phyloP scores from a whole-genome alignment of 2,329 filamentous ascomycete species.

The Hortaea werneckii region DNA sequence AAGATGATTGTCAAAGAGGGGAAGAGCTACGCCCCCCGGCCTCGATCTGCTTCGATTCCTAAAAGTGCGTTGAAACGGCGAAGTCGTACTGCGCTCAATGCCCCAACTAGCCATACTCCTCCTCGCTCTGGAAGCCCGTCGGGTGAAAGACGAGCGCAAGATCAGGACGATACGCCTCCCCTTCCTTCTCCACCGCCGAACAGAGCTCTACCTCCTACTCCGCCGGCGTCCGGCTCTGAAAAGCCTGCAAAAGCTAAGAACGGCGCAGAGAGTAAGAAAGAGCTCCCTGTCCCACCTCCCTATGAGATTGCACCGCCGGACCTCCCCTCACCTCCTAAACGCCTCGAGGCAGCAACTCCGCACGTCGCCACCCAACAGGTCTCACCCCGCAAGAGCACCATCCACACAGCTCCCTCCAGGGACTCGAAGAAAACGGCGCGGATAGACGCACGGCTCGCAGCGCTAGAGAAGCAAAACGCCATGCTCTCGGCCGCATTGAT shows the following conservation, averaged over 20 bases:
- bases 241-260: conserved; percentile 9
- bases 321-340: conserved; percentile 7
- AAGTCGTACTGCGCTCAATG: conserved; percentile 8
- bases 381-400: conserved; percentile 2
- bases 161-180: conserved; percentile 16
- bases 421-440: conserved; percentile 4
- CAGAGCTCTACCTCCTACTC: conserved; percentile 24
- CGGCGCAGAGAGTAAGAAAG: conserved; percentile 11
- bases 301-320: conserved; percentile 14
- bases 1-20: conserved; percentile 19
- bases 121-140: conserved; percentile 9
- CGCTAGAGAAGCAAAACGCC: conserved; percentile 30
- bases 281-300: conserved; percentile 14
- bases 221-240: conserved; percentile 22
- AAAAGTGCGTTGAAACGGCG: conserved; percentile 13
- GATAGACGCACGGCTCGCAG: conserved; percentile 27
- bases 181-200: conserved; percentile 25
- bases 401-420: neutral
- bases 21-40: conserved; percentile 21
- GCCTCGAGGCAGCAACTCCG: conserved; percentile 4
- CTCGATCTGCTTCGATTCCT: conserved; percentile 22
- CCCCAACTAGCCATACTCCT: neutral
- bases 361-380: conserved; percentile 14
- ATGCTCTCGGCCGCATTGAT: conserved; percentile 31
- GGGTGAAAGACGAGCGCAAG: conserved; percentile 6